Evolutionary conservation across 441 rosid species (phyloP).

Genomic region (Aquilaria agallochum): DNA sequence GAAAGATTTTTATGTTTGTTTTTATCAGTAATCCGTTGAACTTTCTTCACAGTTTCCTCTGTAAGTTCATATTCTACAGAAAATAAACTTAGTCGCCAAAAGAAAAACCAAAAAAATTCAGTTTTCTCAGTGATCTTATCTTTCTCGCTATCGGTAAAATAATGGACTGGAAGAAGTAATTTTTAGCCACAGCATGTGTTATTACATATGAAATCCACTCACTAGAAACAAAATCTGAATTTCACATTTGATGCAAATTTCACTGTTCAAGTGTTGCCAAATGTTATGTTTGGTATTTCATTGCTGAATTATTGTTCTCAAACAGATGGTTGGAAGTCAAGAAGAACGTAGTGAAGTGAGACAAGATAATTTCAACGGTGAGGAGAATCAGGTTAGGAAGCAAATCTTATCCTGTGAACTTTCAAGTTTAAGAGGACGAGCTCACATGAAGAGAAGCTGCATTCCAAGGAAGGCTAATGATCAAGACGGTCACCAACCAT

Average conservation of each 20-base stretch:
- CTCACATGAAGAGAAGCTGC: conserved; percentile 47
- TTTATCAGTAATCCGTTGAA: background rate
- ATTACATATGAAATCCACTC: conserved; percentile 2
- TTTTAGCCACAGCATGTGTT: background rate
- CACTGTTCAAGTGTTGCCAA: background rate
- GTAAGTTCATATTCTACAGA: no score
- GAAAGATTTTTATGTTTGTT: background rate
- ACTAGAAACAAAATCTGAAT: conserved; percentile 2
- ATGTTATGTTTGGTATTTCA: conserved; percentile 11
- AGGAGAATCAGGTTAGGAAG: conserved; percentile 22
- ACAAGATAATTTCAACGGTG: conserved; percentile 28
- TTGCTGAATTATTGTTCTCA: conserved; percentile 23
- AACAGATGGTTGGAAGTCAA: conserved; percentile 38
- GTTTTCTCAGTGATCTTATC: no score
- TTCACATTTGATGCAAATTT: conserved; percentile 8
- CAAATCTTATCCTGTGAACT: conserved; percentile 29
- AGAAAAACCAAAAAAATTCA: no score
- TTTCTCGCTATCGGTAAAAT: no score
- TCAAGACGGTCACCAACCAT: conserved; percentile 34
- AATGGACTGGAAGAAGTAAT: background rate
- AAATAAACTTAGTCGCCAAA: no score
- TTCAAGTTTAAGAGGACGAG: conserved; percentile 50
- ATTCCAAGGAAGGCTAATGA: conserved; percentile 39
- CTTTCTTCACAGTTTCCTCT: background rate
- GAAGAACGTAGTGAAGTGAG: conserved; percentile 30